These are phyloP conservation scores for Myrmaecium sp. DNA, from an alignment of 2,329 filamentous ascomycete species.

Conservation along the genomic window DNA sequence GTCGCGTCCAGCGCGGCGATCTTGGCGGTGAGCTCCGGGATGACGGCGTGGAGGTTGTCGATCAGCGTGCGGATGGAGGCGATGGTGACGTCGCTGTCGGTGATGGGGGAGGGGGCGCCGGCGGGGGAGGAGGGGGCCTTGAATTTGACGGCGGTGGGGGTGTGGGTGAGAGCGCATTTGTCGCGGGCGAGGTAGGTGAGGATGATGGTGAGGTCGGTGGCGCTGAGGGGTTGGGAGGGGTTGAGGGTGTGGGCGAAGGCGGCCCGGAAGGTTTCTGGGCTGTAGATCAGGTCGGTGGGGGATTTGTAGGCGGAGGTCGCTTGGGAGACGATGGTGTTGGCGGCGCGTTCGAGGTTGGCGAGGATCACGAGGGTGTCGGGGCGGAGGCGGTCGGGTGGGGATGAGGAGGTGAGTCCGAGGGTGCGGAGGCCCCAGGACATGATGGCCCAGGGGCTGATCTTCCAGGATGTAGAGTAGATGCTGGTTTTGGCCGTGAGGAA, in stretches of 20 bases:
- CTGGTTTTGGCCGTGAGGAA: conserved; percentile 51
- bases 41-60: conserved; percentile 45
- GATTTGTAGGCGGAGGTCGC: conserved; percentile 16
- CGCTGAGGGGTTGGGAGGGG: conserved; percentile 12
- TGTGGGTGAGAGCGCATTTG: conserved; percentile 56
- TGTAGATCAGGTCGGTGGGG: conserved; percentile 18
- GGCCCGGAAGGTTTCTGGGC: conserved; percentile 16
- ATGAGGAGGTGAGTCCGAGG: conserved; percentile 38
- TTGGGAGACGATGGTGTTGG: conserved; percentile 22
- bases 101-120: conserved; percentile 35
- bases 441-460: conserved; percentile 51
- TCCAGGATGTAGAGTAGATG: conserved; percentile 55
- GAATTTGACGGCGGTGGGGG: conserved; percentile 62
- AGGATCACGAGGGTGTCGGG: conserved; percentile 49
- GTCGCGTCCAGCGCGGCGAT: conserved; percentile 32
- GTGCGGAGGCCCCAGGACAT: conserved; percentile 54
- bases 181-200: conserved; percentile 36
- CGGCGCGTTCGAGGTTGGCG: conserved; percentile 40
- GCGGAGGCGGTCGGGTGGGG: conserved; percentile 38
- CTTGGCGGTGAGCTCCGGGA: conserved; percentile 44
- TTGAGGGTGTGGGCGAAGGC: conserved; percentile 16
- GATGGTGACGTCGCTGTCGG: conserved; percentile 63
- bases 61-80: conserved; percentile 65
- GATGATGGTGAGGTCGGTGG: conserved; percentile 58
- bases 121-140: conserved; percentile 34